A percentile compares a stretch with the other conserved stretches of the same genome.
Evolutionary conservation across 2,329 filamentous ascomycete species (phyloP).

Genomic region (Diaporthe ilicicola): DNA sequence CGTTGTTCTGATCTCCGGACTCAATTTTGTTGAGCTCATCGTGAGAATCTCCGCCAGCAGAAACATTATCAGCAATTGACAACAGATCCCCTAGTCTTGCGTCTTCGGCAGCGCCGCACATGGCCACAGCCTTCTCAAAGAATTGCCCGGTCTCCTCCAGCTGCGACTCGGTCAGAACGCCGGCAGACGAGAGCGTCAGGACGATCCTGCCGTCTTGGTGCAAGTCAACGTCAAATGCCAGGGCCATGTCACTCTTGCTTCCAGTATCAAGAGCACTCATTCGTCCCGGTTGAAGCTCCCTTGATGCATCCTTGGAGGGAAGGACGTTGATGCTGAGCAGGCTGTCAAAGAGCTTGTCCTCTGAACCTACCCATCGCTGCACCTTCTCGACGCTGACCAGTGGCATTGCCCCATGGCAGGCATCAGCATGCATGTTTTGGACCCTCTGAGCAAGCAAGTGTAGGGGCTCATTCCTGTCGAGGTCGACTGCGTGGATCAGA

Average conservation of each 20-base stretch:
- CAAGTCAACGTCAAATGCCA: constrained; percentile 37
- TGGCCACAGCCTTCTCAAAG: constrained; percentile 33
- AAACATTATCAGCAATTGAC: neutral
- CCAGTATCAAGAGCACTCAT: constrained; percentile 33
- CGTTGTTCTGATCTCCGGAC: neutral
- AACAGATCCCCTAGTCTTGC: constrained; percentile 5
- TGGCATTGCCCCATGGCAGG: constrained; percentile 36
- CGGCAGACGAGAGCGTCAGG: constrained; percentile 32
- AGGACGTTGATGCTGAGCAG: constrained; percentile 36
- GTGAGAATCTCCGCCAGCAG: neutral
- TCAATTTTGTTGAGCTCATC: neutral
- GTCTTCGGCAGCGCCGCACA: neutral
- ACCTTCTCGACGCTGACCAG: constrained; percentile 36
- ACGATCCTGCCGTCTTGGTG: constrained; percentile 34
- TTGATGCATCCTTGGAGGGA: neutral
- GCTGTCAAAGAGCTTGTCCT: constrained; percentile 38
- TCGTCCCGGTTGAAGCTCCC: neutral
- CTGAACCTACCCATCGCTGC: constrained; percentile 36
- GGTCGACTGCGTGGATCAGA: constrained; percentile 32
- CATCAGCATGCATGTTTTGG: constrained; percentile 31
- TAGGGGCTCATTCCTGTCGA: constrained; percentile 28
- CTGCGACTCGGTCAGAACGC: constrained; percentile 20
- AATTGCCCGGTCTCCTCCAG: constrained; percentile 22
- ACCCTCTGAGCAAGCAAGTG: constrained; percentile 31
- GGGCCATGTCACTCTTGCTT: constrained; percentile 34